Conservation (phyloP, 1,284 basidiomycete species). For the Cutaneotrichosporon sp. region DNA sequence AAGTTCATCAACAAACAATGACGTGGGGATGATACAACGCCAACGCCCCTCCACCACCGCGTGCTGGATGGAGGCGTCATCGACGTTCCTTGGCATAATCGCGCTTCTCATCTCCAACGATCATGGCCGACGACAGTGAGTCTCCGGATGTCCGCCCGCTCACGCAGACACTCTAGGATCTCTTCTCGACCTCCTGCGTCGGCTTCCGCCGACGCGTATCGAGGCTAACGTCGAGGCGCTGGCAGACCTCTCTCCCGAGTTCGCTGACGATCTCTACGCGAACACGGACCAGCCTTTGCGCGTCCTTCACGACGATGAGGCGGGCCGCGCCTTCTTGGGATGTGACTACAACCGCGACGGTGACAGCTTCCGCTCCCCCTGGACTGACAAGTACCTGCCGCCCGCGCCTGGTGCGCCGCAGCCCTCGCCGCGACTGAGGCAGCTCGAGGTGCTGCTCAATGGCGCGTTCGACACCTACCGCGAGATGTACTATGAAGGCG, state of each 20-base stretch:
- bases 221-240: slow-evolving; percentile 84
- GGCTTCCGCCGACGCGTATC: slow-evolving; percentile 87
- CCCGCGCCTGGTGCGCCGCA: slow-evolving; percentile 80
- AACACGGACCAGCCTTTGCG: slow-evolving; percentile 94
- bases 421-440: slow-evolving; percentile 78
- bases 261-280: slow-evolving; percentile 90
- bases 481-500: slow-evolving; percentile 97
- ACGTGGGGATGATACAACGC: neutral
- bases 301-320: slow-evolving; percentile 69
- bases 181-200: slow-evolving; percentile 92
- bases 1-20: neutral
- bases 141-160: neutral
- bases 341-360: slow-evolving; percentile 99
- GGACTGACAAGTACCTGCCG: slow-evolving; percentile 89
- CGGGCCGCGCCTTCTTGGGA: slow-evolving; percentile 82
- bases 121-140: slow-evolving; percentile 27
- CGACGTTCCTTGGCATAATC: neutral
- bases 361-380: slow-evolving; percentile 91
- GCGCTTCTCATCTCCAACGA: neutral
- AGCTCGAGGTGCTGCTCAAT: slow-evolving; percentile 89
- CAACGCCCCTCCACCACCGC: too few species aligned
- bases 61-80: neutral
- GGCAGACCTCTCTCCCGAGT: slow-evolving; percentile 82
- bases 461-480: slow-evolving; percentile 97
- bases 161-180: slow-evolving; percentile 61